phyloP scores from a whole-genome alignment of 768 basidiomycete species.

The Tylopilus sp. region DNA sequence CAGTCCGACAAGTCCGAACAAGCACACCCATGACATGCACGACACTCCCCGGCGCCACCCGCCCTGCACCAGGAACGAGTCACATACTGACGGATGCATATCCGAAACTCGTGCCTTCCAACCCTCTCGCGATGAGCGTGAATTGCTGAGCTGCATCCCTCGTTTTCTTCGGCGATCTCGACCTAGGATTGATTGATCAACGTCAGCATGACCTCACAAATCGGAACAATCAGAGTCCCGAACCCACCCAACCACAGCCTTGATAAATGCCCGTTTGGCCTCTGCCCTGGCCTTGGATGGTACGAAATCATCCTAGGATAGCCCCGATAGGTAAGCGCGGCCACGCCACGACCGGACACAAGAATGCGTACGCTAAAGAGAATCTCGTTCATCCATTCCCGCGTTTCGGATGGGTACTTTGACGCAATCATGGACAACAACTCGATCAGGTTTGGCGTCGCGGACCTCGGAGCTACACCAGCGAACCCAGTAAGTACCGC shows the following conservation, averaged over 20 bases:
- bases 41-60: too few species aligned
- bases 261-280: conserved; percentile 76
- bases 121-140: conserved; percentile 75
- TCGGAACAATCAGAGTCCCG: not conserved
- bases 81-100: conserved; percentile 66
- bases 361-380: conserved; percentile 53
- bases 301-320: conserved; percentile 63
- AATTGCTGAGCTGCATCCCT: conserved; percentile 87
- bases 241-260: conserved; percentile 62
- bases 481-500: conserved; percentile 80
- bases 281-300: conserved; percentile 68
- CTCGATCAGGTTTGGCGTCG: conserved; percentile 81
- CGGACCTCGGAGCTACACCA: conserved; percentile 78
- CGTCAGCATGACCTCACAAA: not conserved
- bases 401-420: conserved; percentile 51
- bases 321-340: not conserved
- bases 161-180: conserved; percentile 68
- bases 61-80: conserved; percentile 1
- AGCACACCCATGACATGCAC: not conserved
- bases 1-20: not conserved
- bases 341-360: conserved; percentile 1
- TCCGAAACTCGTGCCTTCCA: conserved; percentile 84
- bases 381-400: conserved; percentile 71
- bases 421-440: conserved; percentile 65
- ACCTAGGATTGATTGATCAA: conserved; percentile 39